Conservation (phyloP, 805 yeast genomes). For the Zygosaccharomyces rouxii region DNA sequence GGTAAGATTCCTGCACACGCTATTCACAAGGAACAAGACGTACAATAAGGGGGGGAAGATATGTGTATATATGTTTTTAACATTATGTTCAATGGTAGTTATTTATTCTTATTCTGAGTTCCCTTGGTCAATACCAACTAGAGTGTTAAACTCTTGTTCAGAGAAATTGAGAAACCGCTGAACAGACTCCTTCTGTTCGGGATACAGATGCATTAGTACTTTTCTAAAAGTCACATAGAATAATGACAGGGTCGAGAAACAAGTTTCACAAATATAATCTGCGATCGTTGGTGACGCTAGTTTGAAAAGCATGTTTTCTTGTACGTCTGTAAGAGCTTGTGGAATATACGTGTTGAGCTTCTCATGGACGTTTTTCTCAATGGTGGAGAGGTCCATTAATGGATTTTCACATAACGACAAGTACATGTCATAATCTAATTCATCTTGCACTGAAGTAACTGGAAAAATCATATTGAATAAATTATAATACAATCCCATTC, state of each 20-base stretch:
- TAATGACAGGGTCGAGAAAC: slow-evolving; percentile 46
- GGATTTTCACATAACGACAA: slow-evolving; percentile 60
- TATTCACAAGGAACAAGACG: background rate
- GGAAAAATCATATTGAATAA: slow-evolving; percentile 70
- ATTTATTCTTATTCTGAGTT: background rate
- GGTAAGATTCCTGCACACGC: slow-evolving; percentile 59
- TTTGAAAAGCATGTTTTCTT: slow-evolving; percentile 50
- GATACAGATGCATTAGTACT: slow-evolving; percentile 35
- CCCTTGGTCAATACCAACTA: slow-evolving; percentile 61
- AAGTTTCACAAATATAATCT: slow-evolving; percentile 48
- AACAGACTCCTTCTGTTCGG: slow-evolving; percentile 27
- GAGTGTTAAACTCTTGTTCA: slow-evolving; percentile 53
- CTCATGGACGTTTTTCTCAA: slow-evolving; percentile 44
- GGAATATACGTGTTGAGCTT: slow-evolving; percentile 45
- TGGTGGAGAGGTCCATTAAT: slow-evolving; percentile 40
- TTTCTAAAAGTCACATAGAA: slow-evolving; percentile 38
- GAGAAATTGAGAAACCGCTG: slow-evolving; percentile 27
- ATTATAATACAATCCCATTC: slow-evolving; percentile 55
- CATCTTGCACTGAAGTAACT: slow-evolving; percentile 44
- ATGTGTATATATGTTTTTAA: background rate
- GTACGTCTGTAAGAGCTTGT: slow-evolving; percentile 55
- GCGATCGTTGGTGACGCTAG: slow-evolving; percentile 61
- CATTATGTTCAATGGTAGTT: background rate
- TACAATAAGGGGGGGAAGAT: background rate
- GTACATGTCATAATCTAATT: slow-evolving; percentile 59